Evolutionary conservation across 2,329 filamentous ascomycete genomes (phyloP), one percentile per base, ranked within the genome.

Genomic region (Cryphonectria carpinicola): DNA sequence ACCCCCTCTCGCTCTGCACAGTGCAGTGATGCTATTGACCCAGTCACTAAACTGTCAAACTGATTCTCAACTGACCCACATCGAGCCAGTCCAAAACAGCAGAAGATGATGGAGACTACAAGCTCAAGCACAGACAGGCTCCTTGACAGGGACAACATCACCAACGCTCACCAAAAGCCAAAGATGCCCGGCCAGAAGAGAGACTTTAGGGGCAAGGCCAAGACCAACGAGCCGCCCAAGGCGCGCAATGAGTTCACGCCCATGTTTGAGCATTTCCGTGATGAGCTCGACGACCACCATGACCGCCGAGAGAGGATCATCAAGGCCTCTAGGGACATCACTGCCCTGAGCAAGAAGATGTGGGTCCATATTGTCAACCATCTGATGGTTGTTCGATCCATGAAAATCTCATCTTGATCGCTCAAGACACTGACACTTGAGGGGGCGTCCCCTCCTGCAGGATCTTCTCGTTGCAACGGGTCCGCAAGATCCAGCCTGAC

Each of bases 301-400:
- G 96, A 98, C 81, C 91, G 96, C 22, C 88, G 94, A 70, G 95
- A 98, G 83, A 89, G 92, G 67, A 90, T 97, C 75, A 93, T 97
- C 78, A 99, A 98, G 84, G 92, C 91, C 2, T 97, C 93, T 11
- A 87, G 95, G 73, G 96, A 99, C 80, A 93, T 99, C 71, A 99
- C 96, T 8, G 94, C 94, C 0, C 85, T 94, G 68, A 97, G 94
- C 82, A 99, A 99, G 86, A 99, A 98, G 84, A 97, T 98, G 94
- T 97, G 81, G 82, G 86, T 75, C 41, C 11, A 52, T 71, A 56
- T 32, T 60, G 56, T 4, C 56, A 32, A 28, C 56, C 25, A 17
- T 8, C 28, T 17, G 56, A 32, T 8, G 19, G 32, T n/a, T 37
- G 35, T 6, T 7, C 56, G 13, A 1, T 60, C 13, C 13, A 4